Conservation (phyloP, 352 stramenopile species). For the Pythium coloratum region DNA sequence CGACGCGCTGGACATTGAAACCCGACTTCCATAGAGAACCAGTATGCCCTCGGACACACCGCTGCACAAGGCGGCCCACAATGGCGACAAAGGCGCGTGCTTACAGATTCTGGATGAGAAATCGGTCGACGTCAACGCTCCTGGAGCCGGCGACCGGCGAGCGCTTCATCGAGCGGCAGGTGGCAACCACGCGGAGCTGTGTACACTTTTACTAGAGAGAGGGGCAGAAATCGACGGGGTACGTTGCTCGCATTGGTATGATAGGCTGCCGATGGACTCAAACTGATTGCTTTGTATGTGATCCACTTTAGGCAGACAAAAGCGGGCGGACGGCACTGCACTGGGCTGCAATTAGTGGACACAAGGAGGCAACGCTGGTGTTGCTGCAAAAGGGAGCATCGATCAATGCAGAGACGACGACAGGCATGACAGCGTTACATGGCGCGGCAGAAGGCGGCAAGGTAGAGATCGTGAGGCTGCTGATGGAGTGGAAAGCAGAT, state of each 20-base stretch:
- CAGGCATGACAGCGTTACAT: constrained; percentile 89
- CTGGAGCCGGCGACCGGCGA: constrained; percentile 83
- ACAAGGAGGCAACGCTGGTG: constrained; percentile 89
- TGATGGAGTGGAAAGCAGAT: constrained; percentile 91
- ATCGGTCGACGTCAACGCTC: constrained; percentile 86
- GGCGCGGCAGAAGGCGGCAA: constrained; percentile 89
- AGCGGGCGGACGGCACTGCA: constrained; percentile 91
- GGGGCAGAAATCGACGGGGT: constrained; percentile 87
- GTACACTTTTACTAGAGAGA: constrained; percentile 83
- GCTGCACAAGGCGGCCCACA: constrained; percentile 90
- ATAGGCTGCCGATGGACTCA: no score
- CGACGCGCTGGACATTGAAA: background rate
- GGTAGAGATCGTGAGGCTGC: constrained; percentile 89
- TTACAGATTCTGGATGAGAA: constrained; percentile 88
- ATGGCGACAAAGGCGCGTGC: constrained; percentile 87
- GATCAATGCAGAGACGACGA: constrained; percentile 90
- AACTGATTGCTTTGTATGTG: background rate
- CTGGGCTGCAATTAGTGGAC: constrained; percentile 91
- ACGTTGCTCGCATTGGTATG: constrained; percentile 11
- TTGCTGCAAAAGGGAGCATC: constrained; percentile 83
- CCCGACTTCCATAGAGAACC: background rate
- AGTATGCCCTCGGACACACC: constrained; percentile 87
- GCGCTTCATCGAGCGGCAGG: constrained; percentile 86
- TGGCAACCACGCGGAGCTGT: constrained; percentile 89
- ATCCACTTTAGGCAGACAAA: constrained; percentile 79